Conservation (phyloP, 768 basidiomycete species). For the Astraeus odoratus region DNA sequence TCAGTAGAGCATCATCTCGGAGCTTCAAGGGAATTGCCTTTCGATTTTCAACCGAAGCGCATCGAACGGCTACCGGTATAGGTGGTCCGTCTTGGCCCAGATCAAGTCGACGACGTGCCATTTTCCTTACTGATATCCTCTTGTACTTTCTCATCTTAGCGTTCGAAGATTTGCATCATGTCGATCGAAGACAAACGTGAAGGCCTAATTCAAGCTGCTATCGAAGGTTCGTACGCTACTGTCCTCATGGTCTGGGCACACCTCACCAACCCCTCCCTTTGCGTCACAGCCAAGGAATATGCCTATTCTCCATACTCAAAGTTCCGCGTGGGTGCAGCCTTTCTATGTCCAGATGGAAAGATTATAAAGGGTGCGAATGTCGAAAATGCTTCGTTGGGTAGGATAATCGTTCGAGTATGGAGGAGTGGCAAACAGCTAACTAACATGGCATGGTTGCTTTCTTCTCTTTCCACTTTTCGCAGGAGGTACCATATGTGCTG, state of each 20-base stretch:
- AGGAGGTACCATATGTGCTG: constrained; percentile 93
- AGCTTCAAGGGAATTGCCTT: too few relatives aligned
- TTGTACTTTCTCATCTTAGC: too few relatives aligned
- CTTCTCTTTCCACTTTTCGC: background rate
- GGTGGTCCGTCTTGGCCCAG: too few relatives aligned
- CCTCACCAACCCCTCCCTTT: too few relatives aligned
- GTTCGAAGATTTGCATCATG: constrained; percentile 18
- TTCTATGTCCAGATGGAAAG: constrained; percentile 60
- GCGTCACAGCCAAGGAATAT: constrained; percentile 52
- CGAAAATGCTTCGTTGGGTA: constrained; percentile 92
- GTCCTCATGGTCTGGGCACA: background rate
- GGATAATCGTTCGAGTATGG: too few relatives aligned
- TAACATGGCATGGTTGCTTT: background rate
- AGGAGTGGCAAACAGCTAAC: constrained; percentile 7
- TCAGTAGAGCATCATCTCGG: too few relatives aligned
- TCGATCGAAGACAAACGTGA: constrained; percentile 36
- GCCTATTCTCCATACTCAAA: constrained; percentile 67
- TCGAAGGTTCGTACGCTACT: constrained; percentile 40
- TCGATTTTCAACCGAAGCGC: too few relatives aligned
- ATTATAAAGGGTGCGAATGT: constrained; percentile 86
- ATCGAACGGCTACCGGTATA: too few relatives aligned
- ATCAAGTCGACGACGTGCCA: too few relatives aligned
- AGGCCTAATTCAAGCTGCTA: constrained; percentile 47
- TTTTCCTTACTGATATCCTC: too few relatives aligned
- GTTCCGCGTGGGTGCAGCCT: constrained; percentile 87